Percentiles rank a stretch among this genome's conserved stretches.
Evolutionary conservation across 2,329 filamentous ascomycete genomes (phyloP).

Genomic region (Amphichorda felina): DNA sequence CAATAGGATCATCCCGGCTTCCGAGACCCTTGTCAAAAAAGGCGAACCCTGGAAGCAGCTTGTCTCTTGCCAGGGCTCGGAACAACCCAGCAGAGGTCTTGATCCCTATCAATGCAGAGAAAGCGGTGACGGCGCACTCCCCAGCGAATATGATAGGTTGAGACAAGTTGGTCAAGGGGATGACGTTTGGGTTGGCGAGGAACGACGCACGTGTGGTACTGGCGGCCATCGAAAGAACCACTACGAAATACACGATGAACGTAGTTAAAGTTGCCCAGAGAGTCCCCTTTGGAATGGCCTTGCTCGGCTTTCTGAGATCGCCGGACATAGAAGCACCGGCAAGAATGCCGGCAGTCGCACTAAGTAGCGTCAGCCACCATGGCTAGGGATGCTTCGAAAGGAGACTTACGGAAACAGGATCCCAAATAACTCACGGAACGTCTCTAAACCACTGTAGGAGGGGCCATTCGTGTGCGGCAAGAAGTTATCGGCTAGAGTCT

Average conservation of each 20-base stretch:
- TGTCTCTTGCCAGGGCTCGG: constrained; percentile 71
- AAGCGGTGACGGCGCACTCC: constrained; percentile 72
- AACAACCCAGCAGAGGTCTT: constrained; percentile 77
- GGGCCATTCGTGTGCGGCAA: constrained; percentile 55
- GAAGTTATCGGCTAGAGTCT: constrained; percentile 64
- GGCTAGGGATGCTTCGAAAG: constrained; percentile 4
- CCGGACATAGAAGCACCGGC: constrained; percentile 84
- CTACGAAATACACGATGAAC: constrained; percentile 62
- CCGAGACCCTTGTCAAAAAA: constrained; percentile 65
- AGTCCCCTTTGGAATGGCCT: constrained; percentile 75
- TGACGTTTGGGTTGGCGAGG: constrained; percentile 63
- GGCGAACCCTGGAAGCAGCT: constrained; percentile 62
- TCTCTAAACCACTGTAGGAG: constrained; percentile 51
- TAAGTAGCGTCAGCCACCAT: constrained; percentile 12
- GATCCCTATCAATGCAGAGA: constrained; percentile 79
- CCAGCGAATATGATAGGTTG: constrained; percentile 63
- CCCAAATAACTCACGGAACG: constrained; percentile 73
- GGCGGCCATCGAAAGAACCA: constrained; percentile 67
- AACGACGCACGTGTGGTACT: constrained; percentile 66
- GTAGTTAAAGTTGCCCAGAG: constrained; percentile 67
- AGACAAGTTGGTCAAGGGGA: constrained; percentile 72
- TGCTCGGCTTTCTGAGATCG: constrained; percentile 71
- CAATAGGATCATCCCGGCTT: constrained; percentile 60
- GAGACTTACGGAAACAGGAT: constrained; percentile 60
- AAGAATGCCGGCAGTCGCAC: constrained; percentile 43